Conservation (phyloP, 2,329 filamentous ascomycete genomes). For the Dactylonectria macrodidyma region DNA sequence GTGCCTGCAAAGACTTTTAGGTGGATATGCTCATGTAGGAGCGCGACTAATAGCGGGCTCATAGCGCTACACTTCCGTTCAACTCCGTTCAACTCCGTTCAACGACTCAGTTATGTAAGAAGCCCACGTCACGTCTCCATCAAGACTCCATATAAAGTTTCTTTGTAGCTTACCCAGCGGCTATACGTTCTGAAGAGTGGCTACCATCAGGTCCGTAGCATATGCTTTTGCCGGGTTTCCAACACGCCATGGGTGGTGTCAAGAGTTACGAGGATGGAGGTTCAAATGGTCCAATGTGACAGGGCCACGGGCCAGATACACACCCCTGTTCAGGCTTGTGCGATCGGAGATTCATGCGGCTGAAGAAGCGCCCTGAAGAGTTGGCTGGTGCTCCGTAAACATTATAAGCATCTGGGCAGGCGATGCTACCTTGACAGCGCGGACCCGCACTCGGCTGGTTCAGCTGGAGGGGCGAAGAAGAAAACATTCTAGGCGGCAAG, state of each 20-base stretch:
- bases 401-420: slow-evolving; percentile 2
- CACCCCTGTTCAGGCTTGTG: slow-evolving; percentile 3
- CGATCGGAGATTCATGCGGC: slow-evolving; percentile 27
- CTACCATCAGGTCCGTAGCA: not conserved
- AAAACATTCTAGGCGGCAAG: not conserved
- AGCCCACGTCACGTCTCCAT: slow-evolving; percentile 6
- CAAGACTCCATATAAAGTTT: not conserved
- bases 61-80: slow-evolving; percentile 5
- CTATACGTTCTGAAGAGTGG: not conserved
- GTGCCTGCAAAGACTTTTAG: slow-evolving; percentile 2
- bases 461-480: slow-evolving; percentile 13
- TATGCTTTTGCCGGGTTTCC: not conserved
- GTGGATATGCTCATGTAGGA: slow-evolving; percentile 33
- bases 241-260: slow-evolving; percentile 1
- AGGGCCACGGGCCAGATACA: slow-evolving; percentile 4
- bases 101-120: not conserved
- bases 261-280: not conserved
- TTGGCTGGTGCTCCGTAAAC: not conserved
- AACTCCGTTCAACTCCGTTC: slow-evolving; percentile 30
- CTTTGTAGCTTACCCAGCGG: not conserved
- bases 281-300: slow-evolving; percentile 7
- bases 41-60: slow-evolving; percentile 21
- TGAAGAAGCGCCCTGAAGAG: slow-evolving; percentile 10
- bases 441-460: slow-evolving; percentile 7
- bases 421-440: not conserved